Evolutionary conservation across 208 protist genomes (phyloP).

Genomic region (Trypanosoma cruzi): DNA sequence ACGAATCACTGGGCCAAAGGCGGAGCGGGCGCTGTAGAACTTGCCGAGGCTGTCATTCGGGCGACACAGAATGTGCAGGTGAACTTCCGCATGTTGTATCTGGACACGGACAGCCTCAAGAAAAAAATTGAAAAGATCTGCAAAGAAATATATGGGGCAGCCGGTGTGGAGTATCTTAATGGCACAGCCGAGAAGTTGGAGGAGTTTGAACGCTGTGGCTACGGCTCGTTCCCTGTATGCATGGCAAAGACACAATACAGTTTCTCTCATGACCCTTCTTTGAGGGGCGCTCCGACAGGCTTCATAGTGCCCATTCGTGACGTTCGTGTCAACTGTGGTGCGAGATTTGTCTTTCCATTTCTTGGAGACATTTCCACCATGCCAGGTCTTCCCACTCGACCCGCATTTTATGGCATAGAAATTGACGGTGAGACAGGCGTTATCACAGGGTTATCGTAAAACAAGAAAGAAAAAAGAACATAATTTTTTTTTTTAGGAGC

Average conservation of each 20-base stretch:
- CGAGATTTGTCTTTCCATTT: conserved; percentile 96
- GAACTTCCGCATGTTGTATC: conserved; percentile 95
- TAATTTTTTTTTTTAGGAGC: conserved; percentile 10
- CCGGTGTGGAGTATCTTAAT: conserved; percentile 87
- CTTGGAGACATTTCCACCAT: conserved; percentile 95
- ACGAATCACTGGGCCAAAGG: conserved; percentile 94
- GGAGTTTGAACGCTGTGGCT: conserved; percentile 83
- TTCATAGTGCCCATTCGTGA: conserved; percentile 95
- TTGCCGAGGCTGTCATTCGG: conserved; percentile 87
- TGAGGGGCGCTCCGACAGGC: conserved; percentile 90
- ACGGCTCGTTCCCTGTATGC: conserved; percentile 94
- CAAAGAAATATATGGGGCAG: conserved; percentile 96
- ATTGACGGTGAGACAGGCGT: conserved; percentile 94
- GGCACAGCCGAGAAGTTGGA: conserved; percentile 90
- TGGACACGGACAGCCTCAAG: conserved; percentile 91
- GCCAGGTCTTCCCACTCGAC: conserved; percentile 95
- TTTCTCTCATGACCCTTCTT: conserved; percentile 91
- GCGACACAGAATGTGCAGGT: conserved; percentile 56
- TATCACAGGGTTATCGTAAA: conserved; percentile 95
- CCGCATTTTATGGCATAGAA: conserved; percentile 95
- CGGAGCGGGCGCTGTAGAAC: conserved; percentile 85
- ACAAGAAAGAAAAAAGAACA: no score
- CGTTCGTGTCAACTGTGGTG: conserved; percentile 93
- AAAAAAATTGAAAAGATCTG: conserved; percentile 97
- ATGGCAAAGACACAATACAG: conserved; percentile 98